These are phyloP conservation scores for Setaria italica DNA, from an alignment of 202 grass and related monocot genomes.

Conservation along the genomic window DNA sequence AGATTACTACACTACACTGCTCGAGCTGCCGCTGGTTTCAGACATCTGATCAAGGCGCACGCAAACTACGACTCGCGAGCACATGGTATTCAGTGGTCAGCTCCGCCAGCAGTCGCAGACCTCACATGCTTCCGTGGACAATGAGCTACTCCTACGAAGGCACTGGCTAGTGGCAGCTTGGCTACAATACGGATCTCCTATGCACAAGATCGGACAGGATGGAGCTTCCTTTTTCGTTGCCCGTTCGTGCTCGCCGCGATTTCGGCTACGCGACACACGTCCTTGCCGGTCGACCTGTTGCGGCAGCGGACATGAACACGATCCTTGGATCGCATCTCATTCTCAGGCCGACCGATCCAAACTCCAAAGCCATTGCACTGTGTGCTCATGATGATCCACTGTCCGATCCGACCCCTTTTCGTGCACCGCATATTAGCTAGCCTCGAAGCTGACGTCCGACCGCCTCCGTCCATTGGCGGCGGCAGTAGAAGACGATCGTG, in stretches of 20 bases:
- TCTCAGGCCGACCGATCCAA: neutral
- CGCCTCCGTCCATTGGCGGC: no score
- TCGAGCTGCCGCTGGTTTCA: neutral
- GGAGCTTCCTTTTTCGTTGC: neutral
- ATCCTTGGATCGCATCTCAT: neutral
- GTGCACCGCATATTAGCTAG: no score
- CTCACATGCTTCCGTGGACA: constrained; percentile 38
- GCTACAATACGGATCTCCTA: neutral
- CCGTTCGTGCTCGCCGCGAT: neutral
- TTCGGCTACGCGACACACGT: constrained; percentile 13
- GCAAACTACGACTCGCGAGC: neutral
- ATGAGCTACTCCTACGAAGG: neutral
- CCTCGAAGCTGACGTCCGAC: no score
- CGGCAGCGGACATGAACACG: neutral
- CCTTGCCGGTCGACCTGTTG: neutral
- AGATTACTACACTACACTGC: neutral
- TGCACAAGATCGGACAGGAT: neutral
- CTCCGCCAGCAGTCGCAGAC: neutral
- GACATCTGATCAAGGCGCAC: neutral
- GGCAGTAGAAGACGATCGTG: neutral
- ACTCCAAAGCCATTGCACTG: neutral
- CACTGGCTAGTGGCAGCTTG: neutral
- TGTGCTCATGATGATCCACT: neutral
- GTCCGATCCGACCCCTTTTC: no score
- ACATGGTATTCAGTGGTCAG: neutral